Conservation (phyloP, 2,329 filamentous ascomycete genomes). For the Aspergillus sp. region DNA sequence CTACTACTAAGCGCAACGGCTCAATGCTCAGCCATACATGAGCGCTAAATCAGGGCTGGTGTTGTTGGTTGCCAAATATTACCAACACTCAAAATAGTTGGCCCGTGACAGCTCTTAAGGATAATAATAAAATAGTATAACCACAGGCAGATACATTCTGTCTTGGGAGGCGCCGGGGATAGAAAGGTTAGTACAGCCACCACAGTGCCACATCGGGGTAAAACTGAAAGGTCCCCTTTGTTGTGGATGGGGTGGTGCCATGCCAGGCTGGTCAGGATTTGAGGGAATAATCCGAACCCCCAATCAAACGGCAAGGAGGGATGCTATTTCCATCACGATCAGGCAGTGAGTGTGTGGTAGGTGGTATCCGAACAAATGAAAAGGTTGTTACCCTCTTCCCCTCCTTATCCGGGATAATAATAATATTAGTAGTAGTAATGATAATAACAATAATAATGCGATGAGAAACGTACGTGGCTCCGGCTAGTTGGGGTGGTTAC, state of each 20-base stretch:
- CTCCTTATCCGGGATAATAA: too few relatives aligned
- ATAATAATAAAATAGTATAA: background rate
- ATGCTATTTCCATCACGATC: background rate
- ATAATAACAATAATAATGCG: background rate
- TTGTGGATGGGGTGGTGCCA: background rate
- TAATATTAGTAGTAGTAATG: too few relatives aligned
- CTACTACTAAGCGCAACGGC: too few relatives aligned
- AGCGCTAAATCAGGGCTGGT: too few relatives aligned
- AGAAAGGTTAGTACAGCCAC: background rate
- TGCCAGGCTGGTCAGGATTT: background rate
- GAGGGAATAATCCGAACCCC: background rate
- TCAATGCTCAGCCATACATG: too few relatives aligned
- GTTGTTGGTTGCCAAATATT: too few relatives aligned
- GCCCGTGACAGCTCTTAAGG: background rate
- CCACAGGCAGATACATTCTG: background rate
- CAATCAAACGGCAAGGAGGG: background rate
- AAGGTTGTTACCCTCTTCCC: too few relatives aligned
- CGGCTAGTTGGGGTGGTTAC: conserved; percentile 5
- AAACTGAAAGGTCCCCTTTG: background rate
- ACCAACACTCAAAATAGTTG: too few relatives aligned
- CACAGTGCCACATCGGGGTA: background rate
- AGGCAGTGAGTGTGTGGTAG: too few relatives aligned
- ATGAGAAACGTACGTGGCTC: background rate
- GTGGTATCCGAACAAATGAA: too few relatives aligned
- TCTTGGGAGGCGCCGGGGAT: background rate